A percentile compares a stretch with the other conserved stretches of the same genome.
Conservation (phyloP, 345 rosid genomes). For the Sonneratia alba region DNA sequence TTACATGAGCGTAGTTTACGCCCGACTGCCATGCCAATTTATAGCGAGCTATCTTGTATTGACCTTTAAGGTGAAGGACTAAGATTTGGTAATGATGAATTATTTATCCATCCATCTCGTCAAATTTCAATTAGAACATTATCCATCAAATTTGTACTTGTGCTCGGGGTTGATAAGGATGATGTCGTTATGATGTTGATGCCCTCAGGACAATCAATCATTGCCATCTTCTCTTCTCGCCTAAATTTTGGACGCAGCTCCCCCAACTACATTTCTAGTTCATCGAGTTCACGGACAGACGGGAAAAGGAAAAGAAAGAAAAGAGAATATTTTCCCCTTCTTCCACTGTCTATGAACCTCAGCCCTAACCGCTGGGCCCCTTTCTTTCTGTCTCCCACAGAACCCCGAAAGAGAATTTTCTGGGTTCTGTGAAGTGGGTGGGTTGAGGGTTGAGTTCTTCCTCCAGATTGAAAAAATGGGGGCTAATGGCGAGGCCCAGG, state of each 20-base stretch:
- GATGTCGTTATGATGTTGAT: neutral
- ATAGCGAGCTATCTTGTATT: too few relatives aligned
- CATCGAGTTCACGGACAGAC: neutral
- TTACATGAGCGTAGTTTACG: too few relatives aligned
- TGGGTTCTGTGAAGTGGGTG: neutral
- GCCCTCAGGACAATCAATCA: neutral
- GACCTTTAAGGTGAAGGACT: too few relatives aligned
- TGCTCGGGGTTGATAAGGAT: neutral
- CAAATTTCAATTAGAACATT: too few relatives aligned
- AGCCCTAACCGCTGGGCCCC: neutral
- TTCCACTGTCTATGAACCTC: neutral
- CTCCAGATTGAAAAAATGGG: conserved; percentile 21
- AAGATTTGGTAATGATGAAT: too few relatives aligned
- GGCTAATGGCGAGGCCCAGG: conserved; percentile 27
- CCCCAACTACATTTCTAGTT: neutral
- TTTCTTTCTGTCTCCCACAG: neutral
- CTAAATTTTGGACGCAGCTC: neutral
- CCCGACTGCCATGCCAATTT: too few relatives aligned
- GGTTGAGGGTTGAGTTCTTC: neutral
- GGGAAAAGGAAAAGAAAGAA: neutral
- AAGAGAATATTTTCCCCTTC: neutral
- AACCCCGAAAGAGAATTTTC: neutral
- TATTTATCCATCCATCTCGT: too few relatives aligned
- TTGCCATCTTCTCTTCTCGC: neutral
- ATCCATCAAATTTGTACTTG: too few relatives aligned